Conservation (phyloP, 257 asterid species). For the Solanum sparsipilum region DNA sequence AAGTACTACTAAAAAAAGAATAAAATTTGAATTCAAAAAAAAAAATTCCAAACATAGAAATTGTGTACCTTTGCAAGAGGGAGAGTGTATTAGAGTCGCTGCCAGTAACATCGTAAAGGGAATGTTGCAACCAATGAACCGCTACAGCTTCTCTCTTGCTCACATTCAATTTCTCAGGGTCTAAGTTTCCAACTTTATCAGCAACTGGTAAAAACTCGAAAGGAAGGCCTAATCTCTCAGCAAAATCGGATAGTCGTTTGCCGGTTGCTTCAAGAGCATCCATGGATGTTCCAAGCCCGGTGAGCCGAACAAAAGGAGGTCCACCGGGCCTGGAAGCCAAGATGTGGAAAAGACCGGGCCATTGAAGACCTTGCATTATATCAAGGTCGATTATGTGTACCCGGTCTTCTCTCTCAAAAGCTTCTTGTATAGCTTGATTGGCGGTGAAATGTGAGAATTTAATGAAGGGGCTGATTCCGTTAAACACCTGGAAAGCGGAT, state of each 20-base stretch:
- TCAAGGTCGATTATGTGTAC: conserved; percentile 96
- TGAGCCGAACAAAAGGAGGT: conserved; percentile 80
- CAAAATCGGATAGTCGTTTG: conserved; percentile 78
- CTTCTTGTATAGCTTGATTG: conserved; percentile 94
- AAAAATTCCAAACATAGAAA: background rate
- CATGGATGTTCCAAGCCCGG: conserved; percentile 79
- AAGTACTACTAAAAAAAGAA: background rate
- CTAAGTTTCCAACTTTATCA: conserved; percentile 74
- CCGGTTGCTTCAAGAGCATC: conserved; percentile 95
- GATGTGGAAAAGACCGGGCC: conserved; percentile 96
- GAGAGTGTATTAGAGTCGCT: conserved; percentile 71
- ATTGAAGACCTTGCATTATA: conserved; percentile 94
- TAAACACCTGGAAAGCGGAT: conserved; percentile 81
- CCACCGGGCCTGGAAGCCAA: conserved; percentile 88
- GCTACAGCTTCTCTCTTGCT: conserved; percentile 90
- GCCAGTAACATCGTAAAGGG: conserved; percentile 88
- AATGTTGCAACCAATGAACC: conserved; percentile 97
- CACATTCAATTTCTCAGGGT: conserved; percentile 51
- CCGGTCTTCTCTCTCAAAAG: conserved; percentile 81
- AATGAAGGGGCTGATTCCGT: conserved; percentile 88
- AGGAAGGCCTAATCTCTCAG: conserved; percentile 74
- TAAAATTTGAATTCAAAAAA: background rate
- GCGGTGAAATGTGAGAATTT: conserved; percentile 97
- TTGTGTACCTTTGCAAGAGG: conserved; percentile 68
- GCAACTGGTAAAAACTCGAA: conserved; percentile 77